A percentile compares a stretch with the other conserved stretches of the same genome.
phyloP scores from a whole-genome alignment of 495 filamentous ascomycete species.

The Rhypophila decipiens region DNA sequence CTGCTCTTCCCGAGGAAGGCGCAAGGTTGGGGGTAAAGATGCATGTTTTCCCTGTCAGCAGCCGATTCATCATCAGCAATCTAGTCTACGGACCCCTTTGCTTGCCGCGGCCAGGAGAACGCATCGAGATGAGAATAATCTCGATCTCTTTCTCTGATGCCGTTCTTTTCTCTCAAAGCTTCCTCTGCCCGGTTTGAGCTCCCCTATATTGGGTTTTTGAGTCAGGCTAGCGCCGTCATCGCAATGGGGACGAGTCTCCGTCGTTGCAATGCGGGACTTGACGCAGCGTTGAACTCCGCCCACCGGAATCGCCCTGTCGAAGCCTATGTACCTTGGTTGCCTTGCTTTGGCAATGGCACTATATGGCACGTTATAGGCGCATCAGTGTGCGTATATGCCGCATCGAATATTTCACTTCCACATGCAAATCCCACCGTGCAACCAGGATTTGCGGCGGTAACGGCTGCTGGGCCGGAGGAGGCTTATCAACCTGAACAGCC shows the following conservation, averaged over 20 bases:
- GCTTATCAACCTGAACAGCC: slow-evolving; percentile 24
- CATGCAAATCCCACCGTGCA: slow-evolving; percentile 18
- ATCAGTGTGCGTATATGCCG: slow-evolving; percentile 25
- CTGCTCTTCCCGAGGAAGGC: background rate
- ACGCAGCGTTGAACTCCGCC: slow-evolving; percentile 14
- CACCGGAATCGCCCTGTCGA: slow-evolving; percentile 15
- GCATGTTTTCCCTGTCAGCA: too few relatives aligned
- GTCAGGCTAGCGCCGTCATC: slow-evolving; percentile 23
- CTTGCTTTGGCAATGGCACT: too few relatives aligned
- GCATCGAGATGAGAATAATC: background rate
- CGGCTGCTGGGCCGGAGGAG: slow-evolving; percentile 12
- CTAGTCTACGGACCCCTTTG: too few relatives aligned
- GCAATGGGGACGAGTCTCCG: slow-evolving; percentile 10
- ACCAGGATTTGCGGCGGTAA: slow-evolving; percentile 19
- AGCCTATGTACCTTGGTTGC: slow-evolving; percentile 3
- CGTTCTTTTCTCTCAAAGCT: background rate
- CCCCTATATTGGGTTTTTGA: too few relatives aligned
- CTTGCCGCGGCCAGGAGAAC: background rate
- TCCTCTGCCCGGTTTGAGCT: too few relatives aligned
- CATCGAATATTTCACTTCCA: slow-evolving; percentile 21
- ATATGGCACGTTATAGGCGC: slow-evolving; percentile 8
- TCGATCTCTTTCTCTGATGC: background rate
- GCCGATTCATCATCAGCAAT: too few relatives aligned
- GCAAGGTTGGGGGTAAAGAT: too few relatives aligned
- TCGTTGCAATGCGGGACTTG: slow-evolving; percentile 6